These are phyloP conservation scores for Talaromyces marneffei DNA, from an alignment of 2,329 filamentous ascomycete genomes.

Conservation along the genomic window DNA sequence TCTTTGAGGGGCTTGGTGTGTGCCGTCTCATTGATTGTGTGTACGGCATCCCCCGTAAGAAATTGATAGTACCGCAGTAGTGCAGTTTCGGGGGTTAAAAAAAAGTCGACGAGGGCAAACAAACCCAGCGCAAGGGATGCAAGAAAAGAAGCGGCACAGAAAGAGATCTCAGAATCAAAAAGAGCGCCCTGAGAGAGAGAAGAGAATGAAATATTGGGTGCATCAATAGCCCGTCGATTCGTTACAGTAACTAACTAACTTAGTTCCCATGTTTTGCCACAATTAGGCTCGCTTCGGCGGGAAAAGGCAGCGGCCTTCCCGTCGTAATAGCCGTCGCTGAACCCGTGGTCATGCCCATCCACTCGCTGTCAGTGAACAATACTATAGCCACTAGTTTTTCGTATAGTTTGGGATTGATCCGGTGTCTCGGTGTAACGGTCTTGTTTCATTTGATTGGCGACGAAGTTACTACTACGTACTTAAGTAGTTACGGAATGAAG, in stretches of 20 bases:
- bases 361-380: neutral
- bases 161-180: neutral
- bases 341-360: conserved; percentile 6
- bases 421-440: neutral
- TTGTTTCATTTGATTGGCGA: neutral
- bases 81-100: neutral
- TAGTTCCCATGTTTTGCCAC: conserved; percentile 6
- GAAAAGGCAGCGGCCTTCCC: conserved; percentile 2
- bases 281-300: conserved; percentile 10
- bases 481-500: neutral
- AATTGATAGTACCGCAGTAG: conserved; percentile 5
- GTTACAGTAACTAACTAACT: too few relatives aligned
- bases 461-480: neutral
- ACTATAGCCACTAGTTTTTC: neutral
- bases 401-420: neutral
- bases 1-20: neutral
- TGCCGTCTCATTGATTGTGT: neutral
- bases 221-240: neutral
- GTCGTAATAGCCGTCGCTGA: neutral
- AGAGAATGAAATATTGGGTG: neutral
- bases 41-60: neutral
- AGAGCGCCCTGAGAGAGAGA: neutral
- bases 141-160: neutral
- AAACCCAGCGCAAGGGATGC: conserved; percentile 6
- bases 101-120: neutral